These are phyloP conservation scores for Talaromyces pinophilus DNA, from an alignment of 2,329 filamentous ascomycete genomes.

Conservation along the genomic window DNA sequence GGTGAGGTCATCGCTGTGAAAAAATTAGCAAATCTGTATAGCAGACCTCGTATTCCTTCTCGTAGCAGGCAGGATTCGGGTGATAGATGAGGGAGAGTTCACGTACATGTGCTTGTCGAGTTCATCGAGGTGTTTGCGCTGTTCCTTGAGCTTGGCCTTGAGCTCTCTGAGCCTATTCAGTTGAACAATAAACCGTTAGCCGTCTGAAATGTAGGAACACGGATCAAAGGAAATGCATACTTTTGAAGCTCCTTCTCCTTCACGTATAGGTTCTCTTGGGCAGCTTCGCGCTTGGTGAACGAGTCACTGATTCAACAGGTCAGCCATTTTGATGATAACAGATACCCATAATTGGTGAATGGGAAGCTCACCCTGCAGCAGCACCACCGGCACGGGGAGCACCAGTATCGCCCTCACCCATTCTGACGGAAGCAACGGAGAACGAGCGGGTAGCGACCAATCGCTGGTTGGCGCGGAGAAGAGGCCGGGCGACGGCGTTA, in stretches of 20 bases:
- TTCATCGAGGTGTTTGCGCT: constrained; percentile 80
- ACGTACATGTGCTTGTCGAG: constrained; percentile 84
- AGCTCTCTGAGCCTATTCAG: constrained; percentile 64
- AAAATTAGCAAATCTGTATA: constrained; percentile 22
- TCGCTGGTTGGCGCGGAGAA: constrained; percentile 42
- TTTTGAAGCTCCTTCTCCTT: constrained; percentile 86
- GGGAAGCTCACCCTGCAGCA: constrained; percentile 35
- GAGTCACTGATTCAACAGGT: constrained; percentile 64
- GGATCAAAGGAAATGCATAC: constrained; percentile 41
- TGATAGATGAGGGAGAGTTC: background rate
- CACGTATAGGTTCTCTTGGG: constrained; percentile 82
- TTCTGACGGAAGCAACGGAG: constrained; percentile 62
- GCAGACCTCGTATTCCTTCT: background rate
- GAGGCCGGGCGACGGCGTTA: constrained; percentile 22
- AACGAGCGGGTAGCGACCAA: constrained; percentile 58
- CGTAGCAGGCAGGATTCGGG: background rate
- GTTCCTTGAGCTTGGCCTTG: constrained; percentile 67
- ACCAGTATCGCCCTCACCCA: constrained; percentile 71
- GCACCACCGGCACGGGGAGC: constrained; percentile 41
- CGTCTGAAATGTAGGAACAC: background rate
- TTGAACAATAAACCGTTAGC: background rate
- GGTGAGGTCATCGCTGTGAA: constrained; percentile 71
- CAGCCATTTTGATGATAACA: constrained; percentile 22
- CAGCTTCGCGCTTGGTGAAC: constrained; percentile 89
- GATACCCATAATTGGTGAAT: background rate